These are phyloP conservation scores for Nidularia sp. DNA, from an alignment of 768 basidiomycete species.

Conservation along the genomic window DNA sequence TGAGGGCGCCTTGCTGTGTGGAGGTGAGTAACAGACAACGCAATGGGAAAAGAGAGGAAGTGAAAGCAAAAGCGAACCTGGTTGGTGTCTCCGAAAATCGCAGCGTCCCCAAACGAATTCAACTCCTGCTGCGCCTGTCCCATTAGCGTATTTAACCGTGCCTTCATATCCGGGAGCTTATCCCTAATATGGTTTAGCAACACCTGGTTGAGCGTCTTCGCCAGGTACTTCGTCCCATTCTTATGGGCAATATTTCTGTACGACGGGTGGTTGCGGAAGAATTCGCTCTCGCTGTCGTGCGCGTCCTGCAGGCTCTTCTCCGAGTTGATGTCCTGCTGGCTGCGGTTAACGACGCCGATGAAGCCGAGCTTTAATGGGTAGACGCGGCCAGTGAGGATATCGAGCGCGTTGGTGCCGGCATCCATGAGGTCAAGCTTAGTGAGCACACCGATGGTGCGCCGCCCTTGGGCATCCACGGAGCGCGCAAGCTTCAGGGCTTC, in stretches of 20 bases:
- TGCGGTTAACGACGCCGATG: slow-evolving; percentile 96
- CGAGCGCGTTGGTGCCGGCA: slow-evolving; percentile 95
- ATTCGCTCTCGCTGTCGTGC: slow-evolving; percentile 80
- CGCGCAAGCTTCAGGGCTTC: slow-evolving; percentile 97
- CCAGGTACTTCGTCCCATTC: slow-evolving; percentile 94
- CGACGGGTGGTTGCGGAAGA: slow-evolving; percentile 84
- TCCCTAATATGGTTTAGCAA: slow-evolving; percentile 97
- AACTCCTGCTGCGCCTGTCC: slow-evolving; percentile 99
- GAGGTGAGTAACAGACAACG: background rate
- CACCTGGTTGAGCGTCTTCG: slow-evolving; percentile 92
- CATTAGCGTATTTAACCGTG: slow-evolving; percentile 94
- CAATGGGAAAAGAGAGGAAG: slow-evolving; percentile 6
- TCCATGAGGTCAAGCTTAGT: slow-evolving; percentile 99
- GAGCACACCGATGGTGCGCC: slow-evolving; percentile 93
- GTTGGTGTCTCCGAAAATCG: slow-evolving; percentile 88
- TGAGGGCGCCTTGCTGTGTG: slow-evolving; percentile 74
- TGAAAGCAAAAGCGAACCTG: slow-evolving; percentile 37
- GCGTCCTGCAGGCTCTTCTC: slow-evolving; percentile 86
- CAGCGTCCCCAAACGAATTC: slow-evolving; percentile 92
- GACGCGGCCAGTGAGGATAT: slow-evolving; percentile 93
- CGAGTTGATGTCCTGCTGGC: slow-evolving; percentile 93
- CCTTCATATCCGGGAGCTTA: slow-evolving; percentile 99
- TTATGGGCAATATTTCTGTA: slow-evolving; percentile 96
- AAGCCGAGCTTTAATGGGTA: slow-evolving; percentile 98
- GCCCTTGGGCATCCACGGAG: slow-evolving; percentile 91